These are phyloP conservation scores for Heracleum sosnowskyi DNA, from an alignment of 129 eudicot species.

Conservation along the genomic window DNA sequence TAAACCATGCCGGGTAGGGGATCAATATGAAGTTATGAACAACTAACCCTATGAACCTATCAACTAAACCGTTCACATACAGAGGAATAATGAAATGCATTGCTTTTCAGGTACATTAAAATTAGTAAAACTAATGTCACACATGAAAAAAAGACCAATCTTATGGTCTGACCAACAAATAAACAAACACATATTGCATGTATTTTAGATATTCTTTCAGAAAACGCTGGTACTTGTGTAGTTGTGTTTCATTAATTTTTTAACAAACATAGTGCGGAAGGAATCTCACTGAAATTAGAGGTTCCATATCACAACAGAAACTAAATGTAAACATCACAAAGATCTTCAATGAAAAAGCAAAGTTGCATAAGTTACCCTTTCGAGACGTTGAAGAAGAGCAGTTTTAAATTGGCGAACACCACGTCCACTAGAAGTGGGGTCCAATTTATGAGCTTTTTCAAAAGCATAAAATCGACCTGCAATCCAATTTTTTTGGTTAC, in stretches of 20 bases:
- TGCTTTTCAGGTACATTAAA: not conserved
- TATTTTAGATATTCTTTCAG: not conserved
- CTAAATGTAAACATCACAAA: not conserved
- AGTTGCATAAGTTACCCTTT: constrained; percentile 43
- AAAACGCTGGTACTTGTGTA: not conserved
- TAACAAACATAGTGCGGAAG: not conserved
- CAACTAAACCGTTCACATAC: too few species aligned
- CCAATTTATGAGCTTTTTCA: constrained; percentile 96
- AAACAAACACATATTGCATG: not conserved
- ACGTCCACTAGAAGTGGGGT: constrained; percentile 97
- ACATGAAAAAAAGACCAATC: not conserved
- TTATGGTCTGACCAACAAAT: not conserved
- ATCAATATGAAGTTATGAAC: too few species aligned
- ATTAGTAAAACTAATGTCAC: not conserved
- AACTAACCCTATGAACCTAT: too few species aligned
- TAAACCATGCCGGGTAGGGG: not conserved
- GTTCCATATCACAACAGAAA: not conserved
- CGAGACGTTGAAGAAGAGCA: constrained; percentile 92
- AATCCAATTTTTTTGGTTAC: constrained; percentile 6
- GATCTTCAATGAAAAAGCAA: not conserved
- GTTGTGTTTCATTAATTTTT: too few species aligned
- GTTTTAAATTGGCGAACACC: constrained; percentile 99
- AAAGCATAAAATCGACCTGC: constrained; percentile 99
- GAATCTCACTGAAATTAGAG: not conserved
- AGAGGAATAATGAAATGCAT: not conserved